Evolutionary conservation across 176 grass and related monocot genomes (phyloP).

Genomic region (Aegilops bicornis): DNA sequence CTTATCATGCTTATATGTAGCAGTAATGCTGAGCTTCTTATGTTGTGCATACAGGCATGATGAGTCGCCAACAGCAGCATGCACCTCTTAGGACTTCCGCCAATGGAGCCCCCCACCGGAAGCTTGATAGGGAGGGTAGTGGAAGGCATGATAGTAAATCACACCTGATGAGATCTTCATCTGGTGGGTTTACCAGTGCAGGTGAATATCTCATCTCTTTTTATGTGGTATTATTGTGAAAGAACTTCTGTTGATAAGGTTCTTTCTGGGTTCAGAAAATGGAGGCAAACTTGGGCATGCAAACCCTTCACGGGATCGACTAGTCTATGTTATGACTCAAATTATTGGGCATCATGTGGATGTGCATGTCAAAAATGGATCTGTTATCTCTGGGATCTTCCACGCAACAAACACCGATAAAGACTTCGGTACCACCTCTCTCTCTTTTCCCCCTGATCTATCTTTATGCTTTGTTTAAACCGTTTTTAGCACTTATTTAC

Average conservation of each 20-base stretch:
- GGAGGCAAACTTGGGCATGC: conserved; percentile 52
- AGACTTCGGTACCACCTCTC: conserved; percentile 66
- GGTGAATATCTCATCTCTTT: conserved; percentile 38
- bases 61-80: conserved; percentile 74
- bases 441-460: background rate
- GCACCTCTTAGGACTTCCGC: conserved; percentile 42
- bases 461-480: conserved; percentile 9
- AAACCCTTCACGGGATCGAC: conserved; percentile 63
- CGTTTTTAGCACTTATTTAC: background rate
- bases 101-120: conserved; percentile 59
- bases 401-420: conserved; percentile 82
- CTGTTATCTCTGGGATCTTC: conserved; percentile 95
- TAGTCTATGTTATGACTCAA: conserved; percentile 70
- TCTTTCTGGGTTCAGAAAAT: conserved; percentile 51
- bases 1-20: background rate
- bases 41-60: conserved; percentile 42
- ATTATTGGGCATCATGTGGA: conserved; percentile 84
- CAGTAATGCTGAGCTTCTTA: conserved; percentile 16
- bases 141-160: conserved; percentile 52
- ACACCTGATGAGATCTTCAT: conserved; percentile 40
- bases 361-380: conserved; percentile 93
- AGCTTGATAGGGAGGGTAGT: conserved; percentile 62
- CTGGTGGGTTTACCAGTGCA: conserved; percentile 33
- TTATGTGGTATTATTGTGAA: background rate
- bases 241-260: conserved; percentile 31